Evolutionary conservation across 495 filamentous ascomycete genomes (phyloP).

Genomic region (Usnea hakonensis): DNA sequence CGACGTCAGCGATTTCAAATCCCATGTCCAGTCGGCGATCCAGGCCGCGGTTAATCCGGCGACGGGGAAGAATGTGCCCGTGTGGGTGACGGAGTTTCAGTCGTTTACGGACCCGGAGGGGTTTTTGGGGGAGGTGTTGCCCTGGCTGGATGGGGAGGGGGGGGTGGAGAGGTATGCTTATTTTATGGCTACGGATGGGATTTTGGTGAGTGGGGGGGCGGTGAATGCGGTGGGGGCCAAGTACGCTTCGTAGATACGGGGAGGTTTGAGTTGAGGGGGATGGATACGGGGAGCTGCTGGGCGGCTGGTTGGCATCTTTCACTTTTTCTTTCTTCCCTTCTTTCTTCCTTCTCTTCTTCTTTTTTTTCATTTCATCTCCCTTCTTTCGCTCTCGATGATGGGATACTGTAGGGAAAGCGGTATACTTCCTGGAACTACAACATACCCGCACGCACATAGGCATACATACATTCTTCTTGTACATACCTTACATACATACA

Average conservation of each 20-base stretch:
- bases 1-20: slow-evolving; percentile 46
- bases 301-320: background rate
- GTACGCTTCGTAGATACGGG: background rate
- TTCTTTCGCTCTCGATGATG: too few relatives aligned
- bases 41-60: slow-evolving; percentile 26
- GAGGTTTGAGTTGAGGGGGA: background rate
- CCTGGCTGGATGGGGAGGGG: slow-evolving; percentile 57
- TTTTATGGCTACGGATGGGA: slow-evolving; percentile 53
- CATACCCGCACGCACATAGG: too few relatives aligned
- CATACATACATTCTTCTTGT: too few relatives aligned
- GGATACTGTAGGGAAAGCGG: too few relatives aligned
- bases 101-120: slow-evolving; percentile 40
- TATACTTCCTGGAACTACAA: too few relatives aligned
- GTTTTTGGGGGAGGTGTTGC: slow-evolving; percentile 51
- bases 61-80: slow-evolving; percentile 31
- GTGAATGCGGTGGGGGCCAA: slow-evolving; percentile 17
- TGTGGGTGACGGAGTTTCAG: slow-evolving; percentile 80
- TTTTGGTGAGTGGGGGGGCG: slow-evolving; percentile 15
- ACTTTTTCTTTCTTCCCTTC: too few relatives aligned
- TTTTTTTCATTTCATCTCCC: too few relatives aligned
- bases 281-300: background rate
- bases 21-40: slow-evolving; percentile 48
- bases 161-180: slow-evolving; percentile 67
- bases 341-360: too few relatives aligned
- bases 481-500: too few relatives aligned